Percentiles rank a stretch among this genome's conserved stretches.
Evolutionary conservation across 2,329 filamentous ascomycete genomes (phyloP).

Genomic region (Cyphellophora europaea): DNA sequence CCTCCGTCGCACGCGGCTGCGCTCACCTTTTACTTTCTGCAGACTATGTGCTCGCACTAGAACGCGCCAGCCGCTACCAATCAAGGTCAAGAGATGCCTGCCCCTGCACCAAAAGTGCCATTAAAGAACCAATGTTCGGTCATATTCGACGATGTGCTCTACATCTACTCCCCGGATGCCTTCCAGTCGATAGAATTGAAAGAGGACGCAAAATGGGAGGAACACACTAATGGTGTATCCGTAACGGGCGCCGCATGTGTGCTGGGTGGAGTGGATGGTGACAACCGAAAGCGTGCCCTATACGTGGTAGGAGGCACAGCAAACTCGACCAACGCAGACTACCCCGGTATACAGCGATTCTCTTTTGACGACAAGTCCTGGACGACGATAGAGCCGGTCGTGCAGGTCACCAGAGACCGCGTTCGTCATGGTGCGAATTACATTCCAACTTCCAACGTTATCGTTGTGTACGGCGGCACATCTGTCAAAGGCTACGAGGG

Average conservation of each 20-base stretch:
- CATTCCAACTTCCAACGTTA: conserved; percentile 57
- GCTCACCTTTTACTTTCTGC: too few relatives aligned
- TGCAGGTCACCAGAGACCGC: conserved; percentile 56
- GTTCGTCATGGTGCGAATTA: conserved; percentile 68
- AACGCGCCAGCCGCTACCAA: too few relatives aligned
- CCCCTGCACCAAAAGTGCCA: conserved; percentile 59
- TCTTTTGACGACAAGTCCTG: conserved; percentile 48
- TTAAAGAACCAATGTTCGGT: conserved; percentile 73
- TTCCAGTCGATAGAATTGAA: conserved; percentile 66
- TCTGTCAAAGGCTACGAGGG: conserved; percentile 49
- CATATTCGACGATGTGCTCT: conserved; percentile 72
- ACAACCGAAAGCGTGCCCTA: conserved; percentile 53
- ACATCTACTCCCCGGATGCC: conserved; percentile 65
- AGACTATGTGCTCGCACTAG: too few relatives aligned
- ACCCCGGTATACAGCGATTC: conserved; percentile 67
- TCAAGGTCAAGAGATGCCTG: too few relatives aligned
- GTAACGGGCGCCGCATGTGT: conserved; percentile 74
- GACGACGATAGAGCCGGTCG: conserved; percentile 44
- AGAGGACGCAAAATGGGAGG: conserved; percentile 62
- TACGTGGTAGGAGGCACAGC: conserved; percentile 71
- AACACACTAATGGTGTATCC: conserved; percentile 54
- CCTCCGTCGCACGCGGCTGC: too few relatives aligned
- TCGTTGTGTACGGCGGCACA: conserved; percentile 69
- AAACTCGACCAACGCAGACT: conserved; percentile 42
- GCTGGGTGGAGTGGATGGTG: conserved; percentile 50